phyloP scores from a whole-genome alignment of 768 basidiomycete genomes.

The Leccinum broughii region DNA sequence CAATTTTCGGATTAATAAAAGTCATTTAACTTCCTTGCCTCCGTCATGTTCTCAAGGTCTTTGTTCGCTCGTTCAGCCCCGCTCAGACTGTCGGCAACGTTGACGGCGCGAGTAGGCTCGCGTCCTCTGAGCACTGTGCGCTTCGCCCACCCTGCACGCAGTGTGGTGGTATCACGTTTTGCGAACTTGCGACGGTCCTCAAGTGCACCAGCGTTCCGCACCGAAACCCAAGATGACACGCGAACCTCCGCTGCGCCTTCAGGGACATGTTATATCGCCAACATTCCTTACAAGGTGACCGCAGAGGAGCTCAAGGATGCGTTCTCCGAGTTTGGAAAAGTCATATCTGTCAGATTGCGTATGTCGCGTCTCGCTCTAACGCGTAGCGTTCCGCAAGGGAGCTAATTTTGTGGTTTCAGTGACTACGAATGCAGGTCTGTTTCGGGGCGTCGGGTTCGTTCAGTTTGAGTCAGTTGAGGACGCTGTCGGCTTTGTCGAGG shows the following conservation, averaged over 20 bases:
- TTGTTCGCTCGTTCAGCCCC: conserved; percentile 20
- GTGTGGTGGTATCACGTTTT: not conserved
- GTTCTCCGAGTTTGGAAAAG: conserved; percentile 45
- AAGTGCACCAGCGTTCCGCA: conserved; percentile 9
- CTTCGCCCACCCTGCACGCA: conserved; percentile 1
- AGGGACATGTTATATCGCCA: conserved; percentile 47
- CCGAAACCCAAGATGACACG: not conserved
- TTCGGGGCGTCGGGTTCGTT: conserved; percentile 48
- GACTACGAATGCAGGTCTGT: conserved; percentile 34
- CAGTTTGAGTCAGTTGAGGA: conserved; percentile 40
- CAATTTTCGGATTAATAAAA: conserved; percentile 16
- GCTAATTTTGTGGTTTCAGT: conserved; percentile 15
- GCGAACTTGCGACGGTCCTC: conserved; percentile 23
- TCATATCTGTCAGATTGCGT: conserved; percentile 43
- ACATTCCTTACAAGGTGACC: conserved; percentile 50
- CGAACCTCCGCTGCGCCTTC: conserved; percentile 27
- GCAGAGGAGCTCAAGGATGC: conserved; percentile 42
- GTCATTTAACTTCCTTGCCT: not conserved
- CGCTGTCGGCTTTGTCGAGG: conserved; percentile 38
- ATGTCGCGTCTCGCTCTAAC: conserved; percentile 21
- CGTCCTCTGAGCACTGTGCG: conserved; percentile 19
- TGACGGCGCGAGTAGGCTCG: conserved; percentile 10
- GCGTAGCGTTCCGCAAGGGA: not conserved
- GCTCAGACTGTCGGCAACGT: conserved; percentile 8
- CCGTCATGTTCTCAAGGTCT: conserved; percentile 25